Conservation (phyloP, 73 alveolate species). For the Durusdinium trenchii region DNA sequence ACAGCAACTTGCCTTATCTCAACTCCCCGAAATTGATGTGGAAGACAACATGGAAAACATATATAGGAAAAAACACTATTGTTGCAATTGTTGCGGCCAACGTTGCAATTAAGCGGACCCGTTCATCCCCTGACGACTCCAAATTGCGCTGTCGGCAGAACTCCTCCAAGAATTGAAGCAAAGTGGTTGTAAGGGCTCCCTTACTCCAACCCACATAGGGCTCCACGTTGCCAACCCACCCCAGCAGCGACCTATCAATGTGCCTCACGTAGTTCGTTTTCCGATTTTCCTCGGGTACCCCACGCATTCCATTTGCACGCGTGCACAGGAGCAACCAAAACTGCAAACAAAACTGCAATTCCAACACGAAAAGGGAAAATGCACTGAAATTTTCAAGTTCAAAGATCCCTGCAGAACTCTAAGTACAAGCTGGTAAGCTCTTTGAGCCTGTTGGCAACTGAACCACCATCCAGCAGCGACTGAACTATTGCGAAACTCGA, state of each 20-base stretch:
- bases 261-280: slow-evolving; percentile 4
- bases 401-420: slow-evolving; percentile 40
- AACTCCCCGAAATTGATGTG: not conserved
- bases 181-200: slow-evolving; percentile 40
- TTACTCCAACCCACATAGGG: slow-evolving; percentile 29
- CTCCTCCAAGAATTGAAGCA: not conserved
- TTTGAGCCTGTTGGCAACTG: not conserved
- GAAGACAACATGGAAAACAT: not conserved
- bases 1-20: slow-evolving; percentile 12
- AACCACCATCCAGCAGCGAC: not conserved
- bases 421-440: not conserved
- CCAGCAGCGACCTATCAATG: slow-evolving; percentile 45
- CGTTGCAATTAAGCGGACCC: not conserved
- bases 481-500: not conserved
- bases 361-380: not conserved
- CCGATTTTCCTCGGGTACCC: not conserved
- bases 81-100: not conserved
- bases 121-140: not conserved
- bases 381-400: not conserved
- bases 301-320: not conserved
- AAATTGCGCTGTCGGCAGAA: not conserved
- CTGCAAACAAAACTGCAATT: not conserved
- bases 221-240: slow-evolving; percentile 9
- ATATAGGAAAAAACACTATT: not conserved
- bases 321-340: not conserved